Base-by-base conservation (phyloP, 306 rosid species). In the Malus domestica region DNA sequence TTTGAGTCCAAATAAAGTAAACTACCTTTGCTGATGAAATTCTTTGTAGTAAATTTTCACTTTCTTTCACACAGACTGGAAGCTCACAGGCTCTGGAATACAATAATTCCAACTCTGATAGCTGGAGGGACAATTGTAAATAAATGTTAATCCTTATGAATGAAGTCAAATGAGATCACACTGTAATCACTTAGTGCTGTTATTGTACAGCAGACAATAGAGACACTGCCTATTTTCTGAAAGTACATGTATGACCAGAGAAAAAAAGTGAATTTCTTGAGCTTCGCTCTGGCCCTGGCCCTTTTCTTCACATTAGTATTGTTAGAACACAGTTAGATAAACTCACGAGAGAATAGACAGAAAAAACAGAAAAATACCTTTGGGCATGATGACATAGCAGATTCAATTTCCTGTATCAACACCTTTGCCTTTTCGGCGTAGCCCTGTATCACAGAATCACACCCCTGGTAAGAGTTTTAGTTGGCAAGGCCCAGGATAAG, bases 71-170 rank as follows among this genome's bases (percentile, higher is more conserved):
- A 51, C 86, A 73, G 80, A 92, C 70, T 45, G 97, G 97, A 46
- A 88, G 82, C 79, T 82, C 86, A 73, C 88, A 76, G 74, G 79
- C 87, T 92, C 81, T 85, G 80, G 92, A 83, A 89, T 90, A 78
- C 76, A 95, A 74, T 71, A 71, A 70, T 82, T 92, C 97, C 97
- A 93, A 88, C 81, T 89, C 93, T 70, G 87, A 82, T 78, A 95
- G 75, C 99, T 95, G 90, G 40, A 86, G 72, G 42, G 76, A 80
- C 77, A 63, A 49, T 72, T 73, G 23, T 19, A 54, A 67, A 73
- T 25, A 67, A 55, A 81, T 42, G 60, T 30, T 63, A 77, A 79
- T 86, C 73, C 70, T 46, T 79, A 44, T 66, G 46, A 81, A 78
- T 81, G 67, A 74, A 83, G 78, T 52, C 55, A 35, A 74, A 84